phyloP scores from a whole-genome alignment of 2,329 filamentous ascomycete species.

The Salinomyces thailandicus region DNA sequence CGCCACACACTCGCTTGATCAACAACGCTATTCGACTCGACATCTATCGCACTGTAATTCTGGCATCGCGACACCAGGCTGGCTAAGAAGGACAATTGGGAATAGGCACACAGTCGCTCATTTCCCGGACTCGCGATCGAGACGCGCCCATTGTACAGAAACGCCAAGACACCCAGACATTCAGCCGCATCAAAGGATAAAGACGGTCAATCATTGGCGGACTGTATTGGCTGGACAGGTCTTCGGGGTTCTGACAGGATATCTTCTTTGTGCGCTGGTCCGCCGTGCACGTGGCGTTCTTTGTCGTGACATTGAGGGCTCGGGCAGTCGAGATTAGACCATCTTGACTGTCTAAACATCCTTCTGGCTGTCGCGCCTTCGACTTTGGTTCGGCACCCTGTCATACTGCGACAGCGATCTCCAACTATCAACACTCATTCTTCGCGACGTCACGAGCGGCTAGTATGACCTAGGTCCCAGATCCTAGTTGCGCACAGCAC shows the following conservation, averaged over 20 bases:
- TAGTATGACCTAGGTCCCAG: constrained; percentile 19
- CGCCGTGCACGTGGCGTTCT: constrained; percentile 3
- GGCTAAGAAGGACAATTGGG: constrained; percentile 1
- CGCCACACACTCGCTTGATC: constrained; percentile 6
- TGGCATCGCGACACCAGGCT: not conserved
- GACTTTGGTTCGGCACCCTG: not conserved
- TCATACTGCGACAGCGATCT: constrained; percentile 2
- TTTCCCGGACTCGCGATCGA: constrained; percentile 3
- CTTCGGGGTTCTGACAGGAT: constrained; percentile 2
- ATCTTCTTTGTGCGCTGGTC: constrained; percentile 3
- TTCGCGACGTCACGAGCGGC: constrained; percentile 9
- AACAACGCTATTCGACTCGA: constrained; percentile 1
- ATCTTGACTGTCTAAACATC: not conserved
- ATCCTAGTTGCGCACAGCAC: constrained; percentile 5
- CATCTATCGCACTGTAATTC: constrained; percentile 5
- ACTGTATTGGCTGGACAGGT: constrained; percentile 3
- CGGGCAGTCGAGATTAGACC: constrained; percentile 2
- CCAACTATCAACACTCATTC: constrained; percentile 26
- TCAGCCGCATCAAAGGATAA: constrained; percentile 7
- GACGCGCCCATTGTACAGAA: constrained; percentile 6
- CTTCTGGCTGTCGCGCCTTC: not conserved
- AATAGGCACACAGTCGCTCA: constrained; percentile 1
- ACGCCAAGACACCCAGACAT: constrained; percentile 9
- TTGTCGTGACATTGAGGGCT: constrained; percentile 6
- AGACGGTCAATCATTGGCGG: constrained; percentile 6